A percentile compares a stretch with the other conserved stretches of the same genome.
phyloP scores from a whole-genome alignment of 2,329 filamentous ascomycete genomes.

The Teratosphaeriaceae sp. region DNA sequence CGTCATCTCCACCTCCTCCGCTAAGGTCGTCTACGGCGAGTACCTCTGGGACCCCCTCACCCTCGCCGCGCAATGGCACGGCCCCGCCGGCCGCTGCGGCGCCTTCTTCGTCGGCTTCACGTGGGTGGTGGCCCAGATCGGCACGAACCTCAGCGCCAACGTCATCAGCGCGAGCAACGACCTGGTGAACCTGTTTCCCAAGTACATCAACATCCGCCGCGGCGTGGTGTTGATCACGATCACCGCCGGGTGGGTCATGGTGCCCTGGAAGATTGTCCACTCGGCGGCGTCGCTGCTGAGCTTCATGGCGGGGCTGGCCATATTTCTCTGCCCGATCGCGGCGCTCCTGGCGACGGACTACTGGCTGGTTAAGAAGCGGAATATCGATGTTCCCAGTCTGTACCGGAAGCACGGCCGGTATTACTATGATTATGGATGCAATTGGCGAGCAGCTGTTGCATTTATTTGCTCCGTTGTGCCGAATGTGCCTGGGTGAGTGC shows the following conservation, averaged over 20 bases:
- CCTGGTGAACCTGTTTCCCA: conserved; percentile 34
- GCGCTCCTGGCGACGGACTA: conserved; percentile 52
- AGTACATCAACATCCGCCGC: conserved; percentile 50
- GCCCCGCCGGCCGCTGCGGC: conserved; percentile 38
- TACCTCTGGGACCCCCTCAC: conserved; percentile 2
- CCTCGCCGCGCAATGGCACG: conserved; percentile 13
- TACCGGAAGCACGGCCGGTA: conserved; percentile 47
- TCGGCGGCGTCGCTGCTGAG: conserved; percentile 51
- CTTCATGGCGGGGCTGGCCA: conserved; percentile 55
- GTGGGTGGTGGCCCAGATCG: not conserved
- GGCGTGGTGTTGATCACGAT: conserved; percentile 36
- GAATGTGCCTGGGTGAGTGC: conserved; percentile 43
- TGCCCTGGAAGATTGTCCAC: conserved; percentile 59
- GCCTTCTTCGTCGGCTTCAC: conserved; percentile 3
- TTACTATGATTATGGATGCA: conserved; percentile 47
- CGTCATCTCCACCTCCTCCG: conserved; percentile 7
- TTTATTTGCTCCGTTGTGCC: conserved; percentile 53
- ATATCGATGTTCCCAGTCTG: conserved; percentile 44
- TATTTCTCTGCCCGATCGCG: conserved; percentile 60
- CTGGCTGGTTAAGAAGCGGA: conserved; percentile 44
- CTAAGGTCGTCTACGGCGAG: conserved; percentile 13
- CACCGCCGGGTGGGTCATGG: conserved; percentile 24
- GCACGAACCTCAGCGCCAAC: conserved; percentile 19
- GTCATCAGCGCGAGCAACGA: conserved; percentile 35
- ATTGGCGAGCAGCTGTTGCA: conserved; percentile 54